Base-by-base conservation (phyloP, 768 basidiomycete genomes). In the Russula foetens region DNA sequence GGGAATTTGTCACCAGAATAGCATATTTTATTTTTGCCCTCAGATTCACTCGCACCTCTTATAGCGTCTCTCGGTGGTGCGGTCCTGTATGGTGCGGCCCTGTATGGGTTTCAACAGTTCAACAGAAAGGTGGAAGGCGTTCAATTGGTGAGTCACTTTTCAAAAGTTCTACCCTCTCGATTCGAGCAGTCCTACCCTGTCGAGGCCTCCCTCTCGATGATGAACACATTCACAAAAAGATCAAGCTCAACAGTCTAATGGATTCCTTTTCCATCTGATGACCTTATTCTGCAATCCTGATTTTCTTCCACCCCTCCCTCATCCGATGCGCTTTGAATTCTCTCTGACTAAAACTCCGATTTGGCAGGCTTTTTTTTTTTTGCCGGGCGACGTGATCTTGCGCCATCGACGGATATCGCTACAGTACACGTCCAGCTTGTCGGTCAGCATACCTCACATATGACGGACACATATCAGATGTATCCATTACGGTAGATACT, bases 201-300 rank as follows among this genome's bases (percentile, higher is more conserved):
- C 2, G 12, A 21, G 1, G n/a, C n/a, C n/a, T n/a, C n/a, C n/a
- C 2, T 49, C 56, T 50, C 39, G 0, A 66, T 74, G 76, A 77
- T 77, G 77, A 77, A 69, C 48, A 61, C 65, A 70, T 45, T 70
- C 73, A 74, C 75, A 73, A 56, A 54, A 75, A 74, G n/a, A 67
- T 75, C 76, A 76, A 78, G 75, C 76, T 77, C 76, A 77, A 77
- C 76, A 77, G 75, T 77, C 76, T 72, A 67, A 77, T 76, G 75
- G 71, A 69, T 21, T 70, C 45, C 15, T 68, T 39, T 45, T 74
- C 74, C 76, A 75, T 51, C 61, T 77, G 75, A 74, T 75, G 76
- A 78, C 60, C 62, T 31, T 26, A 38, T 67, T 71, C 77, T 77
- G 75, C 76, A 77, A 76, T 78, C 73, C 77, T 77, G 76, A 77